Evolutionary conservation across 805 yeast species (phyloP).

Genomic region (Zygoascus ofunaensis): DNA sequence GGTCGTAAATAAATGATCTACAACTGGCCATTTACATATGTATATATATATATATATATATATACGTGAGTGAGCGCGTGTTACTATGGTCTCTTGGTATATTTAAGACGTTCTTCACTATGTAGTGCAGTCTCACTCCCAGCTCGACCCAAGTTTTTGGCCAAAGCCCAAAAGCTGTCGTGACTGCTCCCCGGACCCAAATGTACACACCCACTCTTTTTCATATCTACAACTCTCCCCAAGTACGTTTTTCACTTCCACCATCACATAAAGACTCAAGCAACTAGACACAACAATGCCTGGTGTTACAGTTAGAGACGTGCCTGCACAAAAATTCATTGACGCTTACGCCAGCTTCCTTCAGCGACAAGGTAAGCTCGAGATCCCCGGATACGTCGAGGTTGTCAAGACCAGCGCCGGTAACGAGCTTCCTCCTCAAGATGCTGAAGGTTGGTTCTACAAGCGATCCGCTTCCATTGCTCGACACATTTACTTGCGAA

Average conservation of each 20-base stretch:
- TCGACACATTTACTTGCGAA: slow-evolving; percentile 99
- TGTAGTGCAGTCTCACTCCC: no score
- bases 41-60: no score
- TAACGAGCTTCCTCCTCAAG: slow-evolving; percentile 99
- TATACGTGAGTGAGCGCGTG: no score
- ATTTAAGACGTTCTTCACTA: no score
- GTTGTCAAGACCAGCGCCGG: slow-evolving; percentile 98
- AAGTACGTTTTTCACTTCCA: slow-evolving; percentile 1
- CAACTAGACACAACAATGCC: slow-evolving; percentile 44
- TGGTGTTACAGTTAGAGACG: slow-evolving; percentile 99
- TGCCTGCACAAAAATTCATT: slow-evolving; percentile 99
- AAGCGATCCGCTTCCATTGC: slow-evolving; percentile 99
- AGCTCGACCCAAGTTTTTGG: not conserved
- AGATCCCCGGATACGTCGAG: slow-evolving; percentile 99
- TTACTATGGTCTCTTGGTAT: no score
- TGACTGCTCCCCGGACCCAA: not conserved
- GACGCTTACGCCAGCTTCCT: slow-evolving; percentile 99
- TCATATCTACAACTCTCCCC: slow-evolving; percentile 1
- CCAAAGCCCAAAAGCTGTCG: no score
- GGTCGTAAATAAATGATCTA: no score
- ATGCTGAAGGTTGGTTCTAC: slow-evolving; percentile 99
- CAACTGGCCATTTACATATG: no score
- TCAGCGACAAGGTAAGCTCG: slow-evolving; percentile 99
- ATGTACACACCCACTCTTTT: slow-evolving; percentile 2
- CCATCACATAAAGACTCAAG: not conserved